Evolutionary conservation across 805 yeast genomes (phyloP).

Genomic region (Metschnikowia lochheadii): DNA sequence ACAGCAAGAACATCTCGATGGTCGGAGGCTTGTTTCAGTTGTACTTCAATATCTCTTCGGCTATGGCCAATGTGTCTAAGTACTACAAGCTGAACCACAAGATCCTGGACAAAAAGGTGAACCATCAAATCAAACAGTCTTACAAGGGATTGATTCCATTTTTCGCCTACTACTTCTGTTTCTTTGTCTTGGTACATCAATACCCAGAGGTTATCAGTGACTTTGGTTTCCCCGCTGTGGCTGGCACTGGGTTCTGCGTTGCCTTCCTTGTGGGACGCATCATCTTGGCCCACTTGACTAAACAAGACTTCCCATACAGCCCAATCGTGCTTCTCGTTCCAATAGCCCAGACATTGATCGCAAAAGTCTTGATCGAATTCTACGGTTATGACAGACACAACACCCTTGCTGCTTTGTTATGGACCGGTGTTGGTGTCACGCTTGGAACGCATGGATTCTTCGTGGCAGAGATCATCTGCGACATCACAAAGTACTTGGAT

Average conservation of each 20-base stretch:
- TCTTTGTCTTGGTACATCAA: slow-evolving; percentile 44
- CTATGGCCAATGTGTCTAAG: slow-evolving; percentile 54
- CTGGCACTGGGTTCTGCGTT: slow-evolving; percentile 68
- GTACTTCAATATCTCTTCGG: slow-evolving; percentile 64
- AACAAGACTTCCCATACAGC: slow-evolving; percentile 68
- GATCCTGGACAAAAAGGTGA: slow-evolving; percentile 18
- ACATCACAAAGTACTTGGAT: slow-evolving; percentile 75
- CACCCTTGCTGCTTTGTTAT: slow-evolving; percentile 50
- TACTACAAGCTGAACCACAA: slow-evolving; percentile 36
- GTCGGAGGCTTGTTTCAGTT: slow-evolving; percentile 51
- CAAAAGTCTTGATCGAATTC: slow-evolving; percentile 31
- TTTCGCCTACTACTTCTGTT: slow-evolving; percentile 46
- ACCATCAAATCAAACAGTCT: slow-evolving; percentile 39
- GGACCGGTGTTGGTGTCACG: slow-evolving; percentile 66
- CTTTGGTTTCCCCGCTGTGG: slow-evolving; percentile 51
- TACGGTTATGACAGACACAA: slow-evolving; percentile 37
- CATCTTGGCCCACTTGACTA: slow-evolving; percentile 79
- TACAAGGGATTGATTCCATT: slow-evolving; percentile 65
- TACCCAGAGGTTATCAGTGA: slow-evolving; percentile 49
- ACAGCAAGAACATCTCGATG: slow-evolving; percentile 41
- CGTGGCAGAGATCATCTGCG: slow-evolving; percentile 73
- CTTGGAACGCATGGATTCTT: slow-evolving; percentile 66
- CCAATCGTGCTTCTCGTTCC: slow-evolving; percentile 74
- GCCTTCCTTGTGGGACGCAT: slow-evolving; percentile 91
- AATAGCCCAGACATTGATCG: slow-evolving; percentile 39